phyloP scores from a whole-genome alignment of 179 eudicot species.

The Sideroxylon spinosum region DNA sequence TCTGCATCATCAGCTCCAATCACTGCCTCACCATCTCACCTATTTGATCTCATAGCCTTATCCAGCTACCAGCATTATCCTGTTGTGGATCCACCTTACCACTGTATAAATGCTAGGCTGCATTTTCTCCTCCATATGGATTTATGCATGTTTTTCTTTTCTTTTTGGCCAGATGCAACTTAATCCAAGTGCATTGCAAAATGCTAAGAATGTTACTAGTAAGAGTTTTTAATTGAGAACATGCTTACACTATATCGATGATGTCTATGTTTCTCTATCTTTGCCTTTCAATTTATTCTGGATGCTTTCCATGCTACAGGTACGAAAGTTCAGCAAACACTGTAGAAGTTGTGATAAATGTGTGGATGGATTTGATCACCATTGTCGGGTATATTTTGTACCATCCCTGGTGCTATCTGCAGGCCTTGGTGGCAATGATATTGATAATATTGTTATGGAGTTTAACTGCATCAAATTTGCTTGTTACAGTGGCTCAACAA shows the following conservation, averaged over 20 bases:
- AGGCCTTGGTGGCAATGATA: background rate
- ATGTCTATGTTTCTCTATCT: background rate
- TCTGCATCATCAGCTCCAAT: background rate
- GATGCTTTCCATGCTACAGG: slow-evolving; percentile 44
- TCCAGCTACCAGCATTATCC: background rate
- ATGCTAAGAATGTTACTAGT: background rate
- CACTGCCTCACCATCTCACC: background rate
- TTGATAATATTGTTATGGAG: background rate
- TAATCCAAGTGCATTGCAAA: background rate
- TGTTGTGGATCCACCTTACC: background rate
- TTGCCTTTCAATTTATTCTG: background rate
- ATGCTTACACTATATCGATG: background rate
- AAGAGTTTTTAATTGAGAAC: background rate
- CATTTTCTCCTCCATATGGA: background rate
- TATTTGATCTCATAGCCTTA: background rate
- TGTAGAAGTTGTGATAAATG: slow-evolving; percentile 99
- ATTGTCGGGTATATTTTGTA: slow-evolving; percentile 71
- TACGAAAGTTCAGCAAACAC: slow-evolving; percentile 91
- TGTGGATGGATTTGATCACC: slow-evolving; percentile 97
- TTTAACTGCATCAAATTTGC: background rate
- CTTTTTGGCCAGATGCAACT: background rate
- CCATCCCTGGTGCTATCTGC: slow-evolving; percentile 6
- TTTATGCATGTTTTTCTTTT: background rate
- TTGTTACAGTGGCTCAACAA: slow-evolving; percentile 91
- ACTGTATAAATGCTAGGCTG: background rate